Percentiles rank a stretch among this genome's conserved stretches.
These are phyloP conservation scores for Yamadazyma taylorii DNA, from an alignment of 1,139 yeast species.

Conservation along the genomic window DNA sequence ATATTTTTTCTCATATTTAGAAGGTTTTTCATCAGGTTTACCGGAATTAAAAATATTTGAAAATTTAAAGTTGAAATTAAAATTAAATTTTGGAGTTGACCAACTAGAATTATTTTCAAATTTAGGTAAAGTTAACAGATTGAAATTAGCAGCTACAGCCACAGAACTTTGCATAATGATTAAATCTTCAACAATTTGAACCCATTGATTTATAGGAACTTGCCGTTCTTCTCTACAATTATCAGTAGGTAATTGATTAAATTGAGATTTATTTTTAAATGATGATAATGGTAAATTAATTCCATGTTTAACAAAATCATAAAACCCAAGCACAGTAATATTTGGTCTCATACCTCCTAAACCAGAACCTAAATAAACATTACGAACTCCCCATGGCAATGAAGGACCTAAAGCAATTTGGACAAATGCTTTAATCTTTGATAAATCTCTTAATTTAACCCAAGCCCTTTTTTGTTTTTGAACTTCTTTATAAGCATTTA, in stretches of 20 bases:
- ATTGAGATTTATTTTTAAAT: conserved; percentile 17
- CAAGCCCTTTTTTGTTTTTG: conserved; percentile 76
- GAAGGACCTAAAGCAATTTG: conserved; percentile 88
- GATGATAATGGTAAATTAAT: conserved; percentile 27
- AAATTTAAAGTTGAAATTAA: too few relatives aligned
- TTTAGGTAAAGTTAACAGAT: conserved; percentile 56
- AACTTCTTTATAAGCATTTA: conserved; percentile 57
- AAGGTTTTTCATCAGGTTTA: conserved; percentile 8
- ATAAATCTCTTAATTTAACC: conserved; percentile 74
- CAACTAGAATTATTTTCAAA: conserved; percentile 22
- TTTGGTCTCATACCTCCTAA: conserved; percentile 97
- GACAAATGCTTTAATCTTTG: conserved; percentile 85
- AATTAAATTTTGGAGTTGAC: too few relatives aligned
- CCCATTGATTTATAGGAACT: conserved; percentile 81
- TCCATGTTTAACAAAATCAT: conserved; percentile 56
- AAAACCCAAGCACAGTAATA: conserved; percentile 86
- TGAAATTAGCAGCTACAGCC: conserved; percentile 89
- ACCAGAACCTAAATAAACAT: conserved; percentile 88
- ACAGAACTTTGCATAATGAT: conserved; percentile 91
- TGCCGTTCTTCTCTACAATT: conserved; percentile 68
- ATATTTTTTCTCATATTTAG: conserved; percentile 29
- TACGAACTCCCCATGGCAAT: conserved; percentile 94
- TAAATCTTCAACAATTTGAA: conserved; percentile 85
- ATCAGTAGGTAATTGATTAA: conserved; percentile 71
- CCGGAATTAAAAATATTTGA: too few relatives aligned